These are phyloP conservation scores for Eucalyptus marginata DNA, from an alignment of 345 rosid species.

Conservation along the genomic window DNA sequence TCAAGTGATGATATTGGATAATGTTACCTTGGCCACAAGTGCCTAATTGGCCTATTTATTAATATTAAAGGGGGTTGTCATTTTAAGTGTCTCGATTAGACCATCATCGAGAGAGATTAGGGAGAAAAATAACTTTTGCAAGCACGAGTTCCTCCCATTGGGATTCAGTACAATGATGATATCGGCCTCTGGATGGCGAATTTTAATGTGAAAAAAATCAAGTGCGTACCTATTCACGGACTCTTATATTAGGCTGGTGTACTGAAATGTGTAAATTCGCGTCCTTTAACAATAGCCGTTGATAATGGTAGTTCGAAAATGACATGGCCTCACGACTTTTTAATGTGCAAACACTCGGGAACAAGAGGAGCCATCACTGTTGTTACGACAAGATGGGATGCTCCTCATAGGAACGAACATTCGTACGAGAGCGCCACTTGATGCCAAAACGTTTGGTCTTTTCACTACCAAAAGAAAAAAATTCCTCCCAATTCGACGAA, in stretches of 20 bases:
- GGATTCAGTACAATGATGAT: not conserved
- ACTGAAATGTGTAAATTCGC: not conserved
- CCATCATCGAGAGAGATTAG: not conserved
- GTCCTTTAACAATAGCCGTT: not conserved
- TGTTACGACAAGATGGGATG: not conserved
- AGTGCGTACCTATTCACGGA: not conserved
- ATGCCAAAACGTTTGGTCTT: not conserved
- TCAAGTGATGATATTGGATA: not conserved
- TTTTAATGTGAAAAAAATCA: not conserved
- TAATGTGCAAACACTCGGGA: not conserved
- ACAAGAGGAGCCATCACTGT: not conserved
- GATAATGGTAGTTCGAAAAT: not conserved
- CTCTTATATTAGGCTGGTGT: not conserved
- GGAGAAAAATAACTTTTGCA: not conserved
- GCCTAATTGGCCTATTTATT: not conserved
- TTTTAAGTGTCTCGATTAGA: not conserved
- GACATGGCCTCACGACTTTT: not conserved
- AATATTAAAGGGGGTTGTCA: not conserved
- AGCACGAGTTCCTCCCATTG: not conserved
- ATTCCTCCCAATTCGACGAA: not conserved
- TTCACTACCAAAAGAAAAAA: not conserved
- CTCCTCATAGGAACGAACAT: not conserved
- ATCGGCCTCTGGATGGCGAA: not conserved
- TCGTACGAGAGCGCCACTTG: not conserved
- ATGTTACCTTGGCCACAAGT: not conserved